phyloP scores from a whole-genome alignment of 495 filamentous ascomycete species.

The Tuber umbilicatum region DNA sequence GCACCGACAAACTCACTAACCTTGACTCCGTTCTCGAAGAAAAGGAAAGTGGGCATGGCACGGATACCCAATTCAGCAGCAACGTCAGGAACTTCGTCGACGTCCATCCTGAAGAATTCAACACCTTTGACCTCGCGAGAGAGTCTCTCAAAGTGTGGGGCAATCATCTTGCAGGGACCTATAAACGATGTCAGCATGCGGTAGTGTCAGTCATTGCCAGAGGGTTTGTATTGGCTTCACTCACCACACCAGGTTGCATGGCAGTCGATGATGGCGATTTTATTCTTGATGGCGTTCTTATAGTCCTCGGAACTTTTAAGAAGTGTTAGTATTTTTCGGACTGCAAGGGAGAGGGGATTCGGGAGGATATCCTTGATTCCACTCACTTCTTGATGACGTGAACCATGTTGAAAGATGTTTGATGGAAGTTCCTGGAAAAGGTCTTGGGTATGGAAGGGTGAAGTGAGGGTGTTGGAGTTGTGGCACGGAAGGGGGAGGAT shows the following conservation, averaged over 20 bases:
- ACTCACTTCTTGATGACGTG: conserved; percentile 8
- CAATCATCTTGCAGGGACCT: conserved; percentile 78
- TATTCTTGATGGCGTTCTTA: conserved; percentile 52
- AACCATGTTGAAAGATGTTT: conserved; percentile 27
- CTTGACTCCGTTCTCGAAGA: conserved; percentile 73
- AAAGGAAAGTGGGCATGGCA: conserved; percentile 90
- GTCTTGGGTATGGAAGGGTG: conserved; percentile 3
- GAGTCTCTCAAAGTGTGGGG: conserved; percentile 63
- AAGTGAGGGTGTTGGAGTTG: conserved; percentile 10
- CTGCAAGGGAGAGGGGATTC: neutral
- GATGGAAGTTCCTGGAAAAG: conserved; percentile 14
- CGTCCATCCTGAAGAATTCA: conserved; percentile 87
- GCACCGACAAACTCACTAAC: conserved; percentile 71
- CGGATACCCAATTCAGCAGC: conserved; percentile 74
- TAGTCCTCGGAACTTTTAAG: conserved; percentile 57
- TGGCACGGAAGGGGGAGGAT: conserved; percentile 8
- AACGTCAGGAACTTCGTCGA: conserved; percentile 71
- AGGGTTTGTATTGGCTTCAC: conserved; percentile 7
- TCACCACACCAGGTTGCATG: conserved; percentile 82
- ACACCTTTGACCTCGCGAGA: conserved; percentile 52
- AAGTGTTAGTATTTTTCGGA: neutral
- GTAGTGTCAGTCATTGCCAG: neutral
- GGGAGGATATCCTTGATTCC: neutral
- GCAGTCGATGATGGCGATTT: conserved; percentile 73
- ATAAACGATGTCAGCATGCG: conserved; percentile 11